phyloP scores from a whole-genome alignment of 345 rosid genomes.

The Hirschfeldia incana region DNA sequence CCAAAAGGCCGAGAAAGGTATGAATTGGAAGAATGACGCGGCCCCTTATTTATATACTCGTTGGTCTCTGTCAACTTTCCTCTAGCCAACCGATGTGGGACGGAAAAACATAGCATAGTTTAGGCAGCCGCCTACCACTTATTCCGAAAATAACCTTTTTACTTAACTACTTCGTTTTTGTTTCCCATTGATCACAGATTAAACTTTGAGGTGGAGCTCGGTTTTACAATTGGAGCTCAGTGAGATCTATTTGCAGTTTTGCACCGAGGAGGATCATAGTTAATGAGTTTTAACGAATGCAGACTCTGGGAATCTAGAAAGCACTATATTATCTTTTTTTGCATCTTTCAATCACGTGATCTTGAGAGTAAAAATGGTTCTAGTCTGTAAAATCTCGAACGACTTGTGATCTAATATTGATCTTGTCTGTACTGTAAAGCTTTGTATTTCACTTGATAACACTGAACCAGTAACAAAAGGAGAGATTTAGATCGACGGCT shows the following conservation, averaged over 20 bases:
- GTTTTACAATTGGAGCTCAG: neutral
- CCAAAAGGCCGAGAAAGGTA: constrained; percentile 77
- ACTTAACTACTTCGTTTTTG: neutral
- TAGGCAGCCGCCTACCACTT: neutral
- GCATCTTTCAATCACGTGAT: neutral
- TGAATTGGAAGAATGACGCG: neutral
- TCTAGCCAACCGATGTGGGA: neutral
- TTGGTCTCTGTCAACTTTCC: neutral
- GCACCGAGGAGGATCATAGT: neutral
- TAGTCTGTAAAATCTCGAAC: neutral
- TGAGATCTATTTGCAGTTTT: neutral
- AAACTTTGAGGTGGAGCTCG: neutral
- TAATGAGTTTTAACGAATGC: neutral
- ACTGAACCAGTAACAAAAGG: neutral
- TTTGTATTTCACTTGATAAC: neutral
- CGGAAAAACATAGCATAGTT: neutral
- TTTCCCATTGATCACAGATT: neutral
- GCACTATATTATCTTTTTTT: neutral
- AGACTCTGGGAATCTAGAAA: neutral
- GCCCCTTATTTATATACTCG: neutral
- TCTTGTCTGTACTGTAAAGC: neutral
- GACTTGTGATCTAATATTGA: neutral
- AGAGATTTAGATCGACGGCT: neutral
- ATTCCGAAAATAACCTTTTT: neutral
- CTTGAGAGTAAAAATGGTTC: neutral